phyloP scores from a whole-genome alignment of 495 filamentous ascomycete species.

The Amniculicola lignicola region DNA sequence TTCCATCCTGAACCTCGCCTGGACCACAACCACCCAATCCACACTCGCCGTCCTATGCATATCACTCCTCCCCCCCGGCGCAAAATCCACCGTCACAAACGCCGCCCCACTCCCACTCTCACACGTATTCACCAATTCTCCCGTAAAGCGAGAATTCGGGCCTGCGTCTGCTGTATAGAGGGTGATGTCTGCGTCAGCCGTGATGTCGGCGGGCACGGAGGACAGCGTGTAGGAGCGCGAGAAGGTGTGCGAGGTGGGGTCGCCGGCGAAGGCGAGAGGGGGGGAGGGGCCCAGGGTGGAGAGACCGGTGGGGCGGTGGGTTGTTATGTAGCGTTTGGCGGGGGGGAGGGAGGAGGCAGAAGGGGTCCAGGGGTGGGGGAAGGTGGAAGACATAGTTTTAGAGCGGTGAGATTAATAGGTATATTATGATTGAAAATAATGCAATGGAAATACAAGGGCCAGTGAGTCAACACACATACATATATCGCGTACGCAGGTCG shows the following conservation, averaged over 20 bases:
- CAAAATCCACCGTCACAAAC: constrained; percentile 29
- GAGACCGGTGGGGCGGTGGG: constrained; percentile 20
- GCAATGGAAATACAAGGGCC: no score
- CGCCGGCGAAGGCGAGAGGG: constrained; percentile 15
- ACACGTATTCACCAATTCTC: constrained; percentile 11
- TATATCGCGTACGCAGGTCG: no score
- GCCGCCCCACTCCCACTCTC: constrained; percentile 11
- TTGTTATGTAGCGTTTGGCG: constrained; percentile 31
- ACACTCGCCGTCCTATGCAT: constrained; percentile 30
- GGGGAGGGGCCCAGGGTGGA: constrained; percentile 27
- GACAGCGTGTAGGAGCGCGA: constrained; percentile 19
- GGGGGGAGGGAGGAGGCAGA: constrained; percentile 16
- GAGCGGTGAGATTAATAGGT: no score
- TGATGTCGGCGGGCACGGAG: constrained; percentile 22
- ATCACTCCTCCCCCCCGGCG: constrained; percentile 24
- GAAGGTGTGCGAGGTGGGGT: constrained; percentile 13
- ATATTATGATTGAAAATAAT: no score
- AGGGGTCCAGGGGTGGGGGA: no score
- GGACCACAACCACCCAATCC: constrained; percentile 29
- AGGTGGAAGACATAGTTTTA: no score
- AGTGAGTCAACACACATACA: no score
- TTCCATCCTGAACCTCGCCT: constrained; percentile 25
- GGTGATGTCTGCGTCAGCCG: constrained; percentile 18
- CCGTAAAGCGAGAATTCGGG: constrained; percentile 13
- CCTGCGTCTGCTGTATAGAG: constrained; percentile 15